These are phyloP conservation scores for Conticribra weissflogii DNA, from an alignment of 108 stramenopile genomes.

Conservation along the genomic window DNA sequence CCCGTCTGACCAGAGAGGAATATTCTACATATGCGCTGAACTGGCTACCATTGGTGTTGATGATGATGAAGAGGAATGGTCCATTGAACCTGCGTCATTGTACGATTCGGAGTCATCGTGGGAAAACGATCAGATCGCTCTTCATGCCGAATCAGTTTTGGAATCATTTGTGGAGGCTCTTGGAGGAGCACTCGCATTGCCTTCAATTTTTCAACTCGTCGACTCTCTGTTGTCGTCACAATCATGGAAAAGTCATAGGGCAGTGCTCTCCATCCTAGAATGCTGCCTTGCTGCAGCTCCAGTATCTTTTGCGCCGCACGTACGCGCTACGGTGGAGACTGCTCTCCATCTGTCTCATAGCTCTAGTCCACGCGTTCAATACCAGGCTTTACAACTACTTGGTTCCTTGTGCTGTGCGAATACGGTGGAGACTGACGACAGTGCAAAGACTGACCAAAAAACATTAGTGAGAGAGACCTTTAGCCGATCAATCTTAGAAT, in stretches of 20 bases:
- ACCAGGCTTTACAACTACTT: constrained; percentile 70
- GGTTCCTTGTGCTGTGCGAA: constrained; percentile 57
- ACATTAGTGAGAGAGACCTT: constrained; percentile 37
- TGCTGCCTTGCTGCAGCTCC: constrained; percentile 63
- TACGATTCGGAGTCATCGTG: constrained; percentile 51
- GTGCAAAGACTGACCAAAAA: background rate
- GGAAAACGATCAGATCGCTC: constrained; percentile 58
- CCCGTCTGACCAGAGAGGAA: constrained; percentile 20
- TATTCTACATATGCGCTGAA: constrained; percentile 40
- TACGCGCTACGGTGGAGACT: constrained; percentile 57
- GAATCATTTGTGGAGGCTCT: constrained; percentile 61
- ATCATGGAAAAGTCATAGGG: constrained; percentile 49
- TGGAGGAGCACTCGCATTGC: constrained; percentile 51
- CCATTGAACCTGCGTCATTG: constrained; percentile 48
- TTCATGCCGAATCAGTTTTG: constrained; percentile 58
- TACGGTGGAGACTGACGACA: constrained; percentile 31
- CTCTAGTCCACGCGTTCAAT: constrained; percentile 57
- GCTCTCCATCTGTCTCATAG: constrained; percentile 44
- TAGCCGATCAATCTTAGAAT: constrained; percentile 42
- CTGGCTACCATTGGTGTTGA: constrained; percentile 35
- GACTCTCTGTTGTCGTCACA: constrained; percentile 41
- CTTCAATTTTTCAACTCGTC: constrained; percentile 53
- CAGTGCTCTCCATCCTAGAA: constrained; percentile 65
- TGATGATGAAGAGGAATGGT: constrained; percentile 60
- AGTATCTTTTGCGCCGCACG: constrained; percentile 56